These are phyloP conservation scores for Suillus subluteus DNA, from an alignment of 768 basidiomycete species.

Conservation along the genomic window DNA sequence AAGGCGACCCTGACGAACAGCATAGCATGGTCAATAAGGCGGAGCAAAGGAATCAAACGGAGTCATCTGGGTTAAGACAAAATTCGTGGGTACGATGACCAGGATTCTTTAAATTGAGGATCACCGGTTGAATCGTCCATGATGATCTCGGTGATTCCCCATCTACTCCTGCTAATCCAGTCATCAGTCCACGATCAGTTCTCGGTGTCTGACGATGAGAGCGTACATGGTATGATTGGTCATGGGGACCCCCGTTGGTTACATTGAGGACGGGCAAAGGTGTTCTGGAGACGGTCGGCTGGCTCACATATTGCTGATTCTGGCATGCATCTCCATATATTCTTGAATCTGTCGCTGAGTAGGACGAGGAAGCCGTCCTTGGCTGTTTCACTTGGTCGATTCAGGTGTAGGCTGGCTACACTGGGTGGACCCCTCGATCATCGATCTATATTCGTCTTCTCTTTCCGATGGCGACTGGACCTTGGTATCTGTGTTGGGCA, in stretches of 20 bases:
- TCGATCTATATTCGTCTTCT: constrained; percentile 1
- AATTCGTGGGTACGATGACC: constrained; percentile 1
- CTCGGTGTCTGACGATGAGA: constrained; percentile 8
- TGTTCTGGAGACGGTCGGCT: constrained; percentile 1
- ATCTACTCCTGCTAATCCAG: constrained; percentile 6
- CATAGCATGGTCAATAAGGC: not conserved
- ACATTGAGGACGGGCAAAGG: constrained; percentile 7
- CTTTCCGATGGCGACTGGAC: not conserved
- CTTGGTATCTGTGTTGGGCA: not conserved
- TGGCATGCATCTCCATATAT: not conserved
- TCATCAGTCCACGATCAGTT: constrained; percentile 3
- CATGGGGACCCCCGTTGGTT: not conserved
- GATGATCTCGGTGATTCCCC: constrained; percentile 12
- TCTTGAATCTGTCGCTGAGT: constrained; percentile 1
- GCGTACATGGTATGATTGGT: constrained; percentile 7
- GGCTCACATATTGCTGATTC: not conserved
- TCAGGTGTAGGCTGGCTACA: constrained; percentile 4
- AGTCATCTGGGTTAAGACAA: constrained; percentile 1
- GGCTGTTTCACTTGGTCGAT: not conserved
- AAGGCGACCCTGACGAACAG: not conserved
- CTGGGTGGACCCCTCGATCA: constrained; percentile 5
- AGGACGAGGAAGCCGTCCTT: constrained; percentile 3
- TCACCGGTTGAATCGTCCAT: constrained; percentile 10
- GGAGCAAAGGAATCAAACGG: not conserved
- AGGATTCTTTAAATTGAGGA: constrained; percentile 10